Conservation (phyloP, 805 yeast genomes). For the Lachancea dasiensis region DNA sequence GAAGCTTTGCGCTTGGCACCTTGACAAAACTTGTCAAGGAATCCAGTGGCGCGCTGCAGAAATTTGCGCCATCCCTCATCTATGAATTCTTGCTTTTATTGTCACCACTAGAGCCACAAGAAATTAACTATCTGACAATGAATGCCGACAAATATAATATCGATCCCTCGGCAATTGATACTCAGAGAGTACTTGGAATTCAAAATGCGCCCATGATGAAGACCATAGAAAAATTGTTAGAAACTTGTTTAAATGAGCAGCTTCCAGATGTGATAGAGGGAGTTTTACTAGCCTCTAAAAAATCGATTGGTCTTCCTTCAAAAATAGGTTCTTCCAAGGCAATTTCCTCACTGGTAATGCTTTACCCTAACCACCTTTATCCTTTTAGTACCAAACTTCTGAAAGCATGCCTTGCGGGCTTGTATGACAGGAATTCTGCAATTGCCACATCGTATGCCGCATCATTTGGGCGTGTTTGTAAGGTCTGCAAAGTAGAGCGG, state of each 20-base stretch:
- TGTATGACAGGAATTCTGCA: slow-evolving; percentile 65
- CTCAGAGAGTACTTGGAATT: slow-evolving; percentile 64
- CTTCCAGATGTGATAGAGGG: slow-evolving; percentile 39
- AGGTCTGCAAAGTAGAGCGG: slow-evolving; percentile 49
- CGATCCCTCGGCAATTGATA: slow-evolving; percentile 66
- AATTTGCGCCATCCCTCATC: slow-evolving; percentile 62
- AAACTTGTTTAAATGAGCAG: slow-evolving; percentile 41
- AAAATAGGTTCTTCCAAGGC: slow-evolving; percentile 80
- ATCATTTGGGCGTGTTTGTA: slow-evolving; percentile 72
- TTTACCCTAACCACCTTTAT: slow-evolving; percentile 42
- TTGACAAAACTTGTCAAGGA: slow-evolving; percentile 64
- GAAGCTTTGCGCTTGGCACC: slow-evolving; percentile 67
- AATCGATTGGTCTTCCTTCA: slow-evolving; percentile 84
- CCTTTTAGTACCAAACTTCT: slow-evolving; percentile 60
- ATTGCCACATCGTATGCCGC: slow-evolving; percentile 71
- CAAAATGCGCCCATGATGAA: slow-evolving; percentile 86
- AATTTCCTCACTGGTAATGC: slow-evolving; percentile 54
- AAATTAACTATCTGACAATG: slow-evolving; percentile 73
- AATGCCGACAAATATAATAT: slow-evolving; percentile 86
- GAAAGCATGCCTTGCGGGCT: slow-evolving; percentile 49
- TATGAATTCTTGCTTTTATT: slow-evolving; percentile 64
- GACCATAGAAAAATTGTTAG: slow-evolving; percentile 67
- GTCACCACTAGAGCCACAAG: slow-evolving; percentile 89
- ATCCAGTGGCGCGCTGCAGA: slow-evolving; percentile 53
- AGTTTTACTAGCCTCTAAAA: slow-evolving; percentile 52